Evolutionary conservation across 1,284 basidiomycete genomes (phyloP).

Genomic region (Sporisorium sorghi): DNA sequence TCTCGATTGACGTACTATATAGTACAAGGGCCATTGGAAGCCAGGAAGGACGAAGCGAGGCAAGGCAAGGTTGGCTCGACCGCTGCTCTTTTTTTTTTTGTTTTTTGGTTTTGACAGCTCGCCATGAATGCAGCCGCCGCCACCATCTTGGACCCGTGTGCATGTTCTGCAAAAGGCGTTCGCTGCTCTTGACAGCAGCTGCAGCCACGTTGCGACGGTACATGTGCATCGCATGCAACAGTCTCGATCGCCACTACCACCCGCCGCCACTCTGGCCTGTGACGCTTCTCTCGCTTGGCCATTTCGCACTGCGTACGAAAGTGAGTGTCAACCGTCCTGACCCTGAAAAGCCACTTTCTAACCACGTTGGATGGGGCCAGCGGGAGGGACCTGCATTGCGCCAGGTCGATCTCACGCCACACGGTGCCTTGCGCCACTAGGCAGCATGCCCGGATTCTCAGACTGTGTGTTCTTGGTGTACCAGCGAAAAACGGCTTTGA

Average conservation of each 20-base stretch:
- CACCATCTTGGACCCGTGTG: too few relatives aligned
- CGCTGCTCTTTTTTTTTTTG: background rate
- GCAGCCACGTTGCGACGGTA: conserved; percentile 11
- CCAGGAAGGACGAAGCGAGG: background rate
- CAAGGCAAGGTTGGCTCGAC: conserved; percentile 1
- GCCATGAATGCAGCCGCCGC: too few relatives aligned
- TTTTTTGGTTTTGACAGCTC: conserved; percentile 8
- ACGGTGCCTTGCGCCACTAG: background rate
- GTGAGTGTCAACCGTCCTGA: too few relatives aligned
- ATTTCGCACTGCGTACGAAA: too few relatives aligned
- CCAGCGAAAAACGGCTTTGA: too few relatives aligned
- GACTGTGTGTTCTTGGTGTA: too few relatives aligned
- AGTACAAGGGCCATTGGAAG: too few relatives aligned
- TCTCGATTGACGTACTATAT: too few relatives aligned
- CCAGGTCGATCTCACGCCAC: conserved; percentile 1
- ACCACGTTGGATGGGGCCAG: too few relatives aligned
- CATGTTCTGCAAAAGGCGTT: too few relatives aligned
- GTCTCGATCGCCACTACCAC: background rate
- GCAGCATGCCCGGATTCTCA: background rate
- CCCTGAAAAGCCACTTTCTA: too few relatives aligned
- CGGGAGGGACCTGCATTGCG: conserved; percentile 12
- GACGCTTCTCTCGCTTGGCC: background rate
- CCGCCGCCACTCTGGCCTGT: background rate
- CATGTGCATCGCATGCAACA: conserved; percentile 1
- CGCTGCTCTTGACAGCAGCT: too few relatives aligned